A percentile compares a stretch with the other conserved stretches of the same genome.
Evolutionary conservation across 2,329 filamentous ascomycete genomes (phyloP).

Genomic region (Cryphonectria parasitica): DNA sequence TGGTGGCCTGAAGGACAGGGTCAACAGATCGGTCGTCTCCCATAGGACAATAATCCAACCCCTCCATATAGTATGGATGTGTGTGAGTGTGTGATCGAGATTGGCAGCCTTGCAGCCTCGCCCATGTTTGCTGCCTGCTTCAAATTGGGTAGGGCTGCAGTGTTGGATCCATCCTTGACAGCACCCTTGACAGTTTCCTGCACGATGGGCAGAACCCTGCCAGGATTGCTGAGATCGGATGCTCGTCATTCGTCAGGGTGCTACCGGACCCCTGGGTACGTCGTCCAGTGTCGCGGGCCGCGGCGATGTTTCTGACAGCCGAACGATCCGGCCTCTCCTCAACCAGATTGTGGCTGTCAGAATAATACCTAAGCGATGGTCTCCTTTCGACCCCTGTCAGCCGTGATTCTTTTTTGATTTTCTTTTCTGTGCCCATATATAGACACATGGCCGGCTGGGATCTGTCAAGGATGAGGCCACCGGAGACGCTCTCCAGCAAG

Average conservation of each 20-base stretch:
- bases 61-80: not conserved
- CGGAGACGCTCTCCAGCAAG: not conserved
- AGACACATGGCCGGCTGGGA: not conserved
- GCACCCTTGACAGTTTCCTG: not conserved
- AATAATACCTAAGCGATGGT: not conserved
- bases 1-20: not conserved
- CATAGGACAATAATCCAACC: not conserved
- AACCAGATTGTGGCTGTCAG: slow-evolving; percentile 15
- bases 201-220: slow-evolving; percentile 16
- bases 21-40: not conserved
- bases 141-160: not conserved
- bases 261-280: not conserved
- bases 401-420: not conserved
- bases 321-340: not conserved
- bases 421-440: not conserved
- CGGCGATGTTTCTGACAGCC: slow-evolving; percentile 13
- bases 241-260: slow-evolving; percentile 14
- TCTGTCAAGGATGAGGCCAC: not conserved
- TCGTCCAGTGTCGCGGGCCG: slow-evolving; percentile 7
- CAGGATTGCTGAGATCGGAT: slow-evolving; percentile 14
- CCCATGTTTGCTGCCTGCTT: not conserved
- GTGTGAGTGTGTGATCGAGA: slow-evolving; percentile 2
- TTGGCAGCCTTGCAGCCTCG: slow-evolving; percentile 14
- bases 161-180: not conserved
- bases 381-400: not conserved